Percentiles rank a stretch among this genome's conserved stretches.
Conservation (phyloP, 2,329 filamentous ascomycete genomes). For the Tolypocladium sp. region DNA sequence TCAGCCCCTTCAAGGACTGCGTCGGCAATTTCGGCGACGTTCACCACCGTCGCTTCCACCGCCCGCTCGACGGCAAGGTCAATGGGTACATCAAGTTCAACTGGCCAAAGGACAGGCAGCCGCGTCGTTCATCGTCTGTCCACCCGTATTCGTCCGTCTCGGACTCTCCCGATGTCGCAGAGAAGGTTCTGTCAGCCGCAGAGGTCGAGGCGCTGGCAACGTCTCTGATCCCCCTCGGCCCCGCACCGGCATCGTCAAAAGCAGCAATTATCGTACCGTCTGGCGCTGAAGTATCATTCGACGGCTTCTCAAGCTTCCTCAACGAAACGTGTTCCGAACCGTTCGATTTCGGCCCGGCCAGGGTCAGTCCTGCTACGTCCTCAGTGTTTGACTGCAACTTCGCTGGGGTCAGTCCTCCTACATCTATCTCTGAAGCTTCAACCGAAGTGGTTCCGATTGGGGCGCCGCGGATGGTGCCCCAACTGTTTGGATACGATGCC, state of each 20-base stretch:
- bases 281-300: background rate
- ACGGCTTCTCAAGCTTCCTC: conserved; percentile 1
- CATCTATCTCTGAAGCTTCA: background rate
- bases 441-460: conserved; percentile 4
- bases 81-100: conserved; percentile 29
- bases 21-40: conserved; percentile 17
- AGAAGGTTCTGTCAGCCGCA: background rate
- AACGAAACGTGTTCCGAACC: background rate
- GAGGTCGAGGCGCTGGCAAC: background rate
- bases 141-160: background rate
- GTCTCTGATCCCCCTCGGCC: background rate
- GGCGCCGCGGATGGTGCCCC: conserved; percentile 11
- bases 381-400: background rate
- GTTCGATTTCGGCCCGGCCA: background rate
- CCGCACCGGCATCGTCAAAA: background rate
- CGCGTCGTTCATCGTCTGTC: background rate
- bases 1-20: conserved; percentile 23
- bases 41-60: conserved; percentile 13
- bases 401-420: background rate
- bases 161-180: background rate
- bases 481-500: conserved; percentile 15
- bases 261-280: background rate
- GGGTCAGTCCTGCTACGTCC: background rate
- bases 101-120: conserved; percentile 16
- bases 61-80: conserved; percentile 22